Evolutionary conservation across 352 stramenopile genomes (phyloP), one percentile per base, ranked within the genome.

Genomic region (Globisporangium emineosum): DNA sequence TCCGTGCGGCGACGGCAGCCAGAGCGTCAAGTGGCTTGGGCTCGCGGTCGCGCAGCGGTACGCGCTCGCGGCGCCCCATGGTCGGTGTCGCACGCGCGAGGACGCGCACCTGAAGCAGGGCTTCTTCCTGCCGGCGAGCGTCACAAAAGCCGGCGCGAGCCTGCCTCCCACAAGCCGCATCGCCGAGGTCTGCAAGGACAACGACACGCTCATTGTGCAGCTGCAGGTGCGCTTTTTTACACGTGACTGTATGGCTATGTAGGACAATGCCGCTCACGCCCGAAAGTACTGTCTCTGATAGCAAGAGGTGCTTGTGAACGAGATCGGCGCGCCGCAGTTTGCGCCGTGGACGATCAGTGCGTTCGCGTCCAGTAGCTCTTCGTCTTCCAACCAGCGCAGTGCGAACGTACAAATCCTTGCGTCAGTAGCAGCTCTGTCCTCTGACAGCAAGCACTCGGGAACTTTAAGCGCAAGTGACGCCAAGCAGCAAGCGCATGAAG

Each of bases 11-110:
- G 85, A 90, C 67, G 88, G 88, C 15, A 65, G 57, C 25, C 87
- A 96, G 72, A 86, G 68, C 30, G 71, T 91, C 70, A 91, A 91
- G 52, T 95, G 88, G 88, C 82, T 96, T n/a, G 85, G 85, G 1
- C 75, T 94, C 10, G 86, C 75, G 25, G 86, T 84, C 21, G 85
- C 83, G 3, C 88, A 96, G 59, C 79, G 84, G 40, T 95, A 94
- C 58, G 75, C 88, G 35, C 63, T 92, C 2, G 70, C 71, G 43
- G 73, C 75, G 5, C 83, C 83, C 2, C 85, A 93, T 25, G 85
- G 84, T 6, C 83, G 84, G 29, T 88, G 73, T 57, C 83, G 86
- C 13, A 93, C 84, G 27, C 78, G 84, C 25, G 83, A 93, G 64
- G 81, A 92, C 32, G 78, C 80, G 15, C 83, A 93, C 61, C 53